Base-by-base conservation (phyloP, 1,139 yeast genomes). In the Candida sp. region DNA sequence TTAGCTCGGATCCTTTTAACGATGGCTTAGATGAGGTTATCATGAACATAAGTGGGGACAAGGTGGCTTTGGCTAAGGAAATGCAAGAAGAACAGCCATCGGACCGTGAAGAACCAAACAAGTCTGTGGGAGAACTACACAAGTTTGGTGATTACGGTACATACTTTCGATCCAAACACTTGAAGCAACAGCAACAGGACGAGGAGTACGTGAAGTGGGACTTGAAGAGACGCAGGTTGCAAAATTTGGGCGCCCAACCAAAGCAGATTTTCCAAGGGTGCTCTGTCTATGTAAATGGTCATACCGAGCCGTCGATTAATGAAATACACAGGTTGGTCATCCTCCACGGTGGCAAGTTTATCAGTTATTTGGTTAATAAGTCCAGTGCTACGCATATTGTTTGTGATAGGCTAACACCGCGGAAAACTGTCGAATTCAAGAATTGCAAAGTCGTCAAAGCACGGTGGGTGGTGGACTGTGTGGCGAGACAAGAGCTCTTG, bases 331-430 rank as follows among this genome's bases (percentile, higher is more conserved):
- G 86, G 51, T 62, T 90, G 57, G 85, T 94, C 4, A 83, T 90
- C 3, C 61, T 84, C 7, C 81, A 92, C 65, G 98, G 98, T 0
- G 99, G 99, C 0, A 78, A 73, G 51, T 90, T 90, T 58, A 66
- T 88, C 27, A 86, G 87, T 54, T 86, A 83, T 67, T 67, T 93
- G 44, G 75, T 83, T 5, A 85, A 87, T 27, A 92, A 92, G 62
- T 78, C 88, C 4, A 77, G 81, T 9, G 96, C 88, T 0, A 90
- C 98, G 0, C 98, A 94, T 68, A 88, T 94, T 6, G 72, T 94
- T 1, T 96, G 98, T 28, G 85, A 87, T 50, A 76, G 85, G 34
- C 66, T 93, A 52, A 91, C 98, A 0, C 90, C 96, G 0, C 75
- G 90, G 44, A 93, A 94, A 66, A 73, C 77, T 51, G 66, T 80